Conservation (phyloP, 1,139 yeast species). For the Williopsis jadinii region DNA sequence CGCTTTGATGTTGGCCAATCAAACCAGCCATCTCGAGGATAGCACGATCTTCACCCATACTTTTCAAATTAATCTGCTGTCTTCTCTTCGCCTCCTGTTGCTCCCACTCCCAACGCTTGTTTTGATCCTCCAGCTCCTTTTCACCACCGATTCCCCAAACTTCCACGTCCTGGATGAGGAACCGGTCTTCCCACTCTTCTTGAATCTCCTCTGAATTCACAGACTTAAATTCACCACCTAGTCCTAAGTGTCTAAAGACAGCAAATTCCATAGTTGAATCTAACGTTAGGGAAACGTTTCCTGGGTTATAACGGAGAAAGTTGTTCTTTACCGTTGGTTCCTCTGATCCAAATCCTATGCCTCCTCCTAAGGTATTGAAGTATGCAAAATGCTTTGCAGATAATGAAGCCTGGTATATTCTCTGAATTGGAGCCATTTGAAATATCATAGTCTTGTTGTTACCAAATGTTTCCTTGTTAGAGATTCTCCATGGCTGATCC, state of each 20-base stretch:
- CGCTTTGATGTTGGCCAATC: constrained; percentile 63
- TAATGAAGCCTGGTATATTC: constrained; percentile 38
- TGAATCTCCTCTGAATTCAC: constrained; percentile 23
- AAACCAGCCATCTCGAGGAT: constrained; percentile 87
- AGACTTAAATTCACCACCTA: constrained; percentile 40
- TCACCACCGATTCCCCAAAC: constrained; percentile 89
- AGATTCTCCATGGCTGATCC: constrained; percentile 67
- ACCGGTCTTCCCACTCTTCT: constrained; percentile 56
- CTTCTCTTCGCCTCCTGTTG: constrained; percentile 77
- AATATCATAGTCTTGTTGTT: constrained; percentile 46
- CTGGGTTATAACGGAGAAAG: constrained; percentile 38
- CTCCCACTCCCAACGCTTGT: constrained; percentile 86
- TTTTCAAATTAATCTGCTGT: constrained; percentile 57
- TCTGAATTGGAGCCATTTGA: constrained; percentile 61
- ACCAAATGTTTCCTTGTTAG: constrained; percentile 72
- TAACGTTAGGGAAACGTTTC: constrained; percentile 71
- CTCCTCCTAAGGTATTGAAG: constrained; percentile 66
- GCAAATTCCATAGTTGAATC: constrained; percentile 79
- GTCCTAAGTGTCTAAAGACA: constrained; percentile 61
- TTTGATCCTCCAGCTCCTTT: constrained; percentile 69
- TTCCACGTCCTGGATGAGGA: constrained; percentile 68
- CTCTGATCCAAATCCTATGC: constrained; percentile 70
- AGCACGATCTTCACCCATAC: constrained; percentile 76
- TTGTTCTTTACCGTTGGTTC: constrained; percentile 51
- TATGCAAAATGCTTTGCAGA: constrained; percentile 33